Evolutionary conservation across 345 rosid species (phyloP), one percentile per base, ranked within the genome.

Genomic region (Zanthoxylum bungeanum): DNA sequence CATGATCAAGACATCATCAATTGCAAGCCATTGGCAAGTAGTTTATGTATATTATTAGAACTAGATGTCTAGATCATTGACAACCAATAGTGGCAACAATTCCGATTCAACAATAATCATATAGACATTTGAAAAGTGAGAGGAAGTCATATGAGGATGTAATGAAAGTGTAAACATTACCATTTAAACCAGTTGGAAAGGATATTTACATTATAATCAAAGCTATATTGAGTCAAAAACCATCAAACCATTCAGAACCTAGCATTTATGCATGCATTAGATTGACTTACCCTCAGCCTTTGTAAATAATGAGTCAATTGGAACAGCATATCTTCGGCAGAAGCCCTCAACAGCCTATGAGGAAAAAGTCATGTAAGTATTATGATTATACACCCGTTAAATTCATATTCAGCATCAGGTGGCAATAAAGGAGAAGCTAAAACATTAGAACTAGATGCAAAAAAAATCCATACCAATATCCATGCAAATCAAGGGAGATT

Each of bases 311-410:
- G 86, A 82, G 50, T 86, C 91, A 73, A 89, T 30, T 36, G 88
- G 77, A 65, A 90, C 84, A 64, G 83, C 83, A 78, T 90, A 84
- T 85, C 95, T 88, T 64, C 91, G 90, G 74, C 97, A 89, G 76
- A 94, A 94, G 50, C 98, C 98, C 75, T 90, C 97, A 39, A 93
- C 97, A 77, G 98, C 97, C 97, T 92, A 88, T 64, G 56, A 77
- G 78, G 60, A 69, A 77, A 77, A 28, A 70, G 51, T 47, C 71
- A 70, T 7, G 21, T 17, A 44, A 66, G 60, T 64, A 60, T 67
- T 55, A 72, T 53, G 37, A 10, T n/a, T 56, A 30, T 51, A 50
- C 3, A 3, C 12, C 34, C 5, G 6, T 28, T 27, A 56, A 27
- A 27, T 44, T 59, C 33, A 28, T 28, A 50, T 25, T 39, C 14